These are phyloP conservation scores for Verruconis gallopava DNA, from an alignment of 2,329 filamentous ascomycete genomes.

Conservation along the genomic window DNA sequence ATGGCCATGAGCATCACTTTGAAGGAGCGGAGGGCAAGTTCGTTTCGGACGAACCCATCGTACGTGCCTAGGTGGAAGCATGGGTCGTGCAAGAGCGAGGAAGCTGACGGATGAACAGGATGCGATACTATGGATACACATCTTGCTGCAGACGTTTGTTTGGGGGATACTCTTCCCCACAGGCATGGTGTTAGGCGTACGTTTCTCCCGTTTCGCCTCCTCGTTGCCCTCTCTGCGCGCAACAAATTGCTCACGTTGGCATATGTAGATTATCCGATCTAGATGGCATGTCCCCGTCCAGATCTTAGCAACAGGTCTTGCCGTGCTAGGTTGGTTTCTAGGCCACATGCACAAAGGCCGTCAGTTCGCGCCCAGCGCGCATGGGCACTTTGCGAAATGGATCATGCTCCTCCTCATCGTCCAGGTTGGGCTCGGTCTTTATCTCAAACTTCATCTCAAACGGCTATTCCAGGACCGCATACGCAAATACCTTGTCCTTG, in stretches of 20 bases:
- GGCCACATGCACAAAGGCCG: slow-evolving; percentile 84
- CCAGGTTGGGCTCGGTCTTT: slow-evolving; percentile 71
- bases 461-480: slow-evolving; percentile 71
- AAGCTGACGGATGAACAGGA: slow-evolving; percentile 37
- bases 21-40: slow-evolving; percentile 26
- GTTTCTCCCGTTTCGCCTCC: slow-evolving; percentile 21
- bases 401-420: slow-evolving; percentile 66
- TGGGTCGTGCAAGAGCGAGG: neutral
- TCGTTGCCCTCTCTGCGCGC: slow-evolving; percentile 8
- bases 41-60: slow-evolving; percentile 24
- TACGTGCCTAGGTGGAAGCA: slow-evolving; percentile 11
- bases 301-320: slow-evolving; percentile 58
- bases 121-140: slow-evolving; percentile 82
- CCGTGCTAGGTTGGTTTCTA: slow-evolving; percentile 75
- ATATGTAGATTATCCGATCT: slow-evolving; percentile 64
- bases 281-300: slow-evolving; percentile 93
- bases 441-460: slow-evolving; percentile 80
- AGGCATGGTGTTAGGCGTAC: slow-evolving; percentile 88
- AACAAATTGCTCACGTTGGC: slow-evolving; percentile 1
- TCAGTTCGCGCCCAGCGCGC: slow-evolving; percentile 70
- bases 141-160: slow-evolving; percentile 71
- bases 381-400: slow-evolving; percentile 65
- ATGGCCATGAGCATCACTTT: slow-evolving; percentile 26
- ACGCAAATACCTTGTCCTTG: slow-evolving; percentile 54
- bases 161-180: slow-evolving; percentile 89